Base-by-base conservation (phyloP, 495 filamentous ascomycete species). In the Hypoxylon intermedium region DNA sequence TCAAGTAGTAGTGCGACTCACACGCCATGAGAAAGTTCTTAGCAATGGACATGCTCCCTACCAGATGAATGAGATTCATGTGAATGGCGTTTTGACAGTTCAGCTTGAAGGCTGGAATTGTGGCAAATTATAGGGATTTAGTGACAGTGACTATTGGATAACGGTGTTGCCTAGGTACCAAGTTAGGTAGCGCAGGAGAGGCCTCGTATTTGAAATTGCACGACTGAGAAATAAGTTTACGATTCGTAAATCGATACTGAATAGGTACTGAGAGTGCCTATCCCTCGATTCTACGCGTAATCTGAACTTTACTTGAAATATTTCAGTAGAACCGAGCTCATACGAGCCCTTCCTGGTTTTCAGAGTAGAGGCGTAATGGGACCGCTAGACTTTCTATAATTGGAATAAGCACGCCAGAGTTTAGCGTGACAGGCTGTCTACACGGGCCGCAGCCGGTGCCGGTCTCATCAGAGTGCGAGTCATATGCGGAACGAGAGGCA, bases 381-480 rank as follows among this genome's bases (percentile, higher is more conserved):
- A 6, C 34, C 1, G 15, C 34, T 13, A n/a, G 34, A 5, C 2
- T 13, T 34, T 34, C 34, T 37, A 37, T 37, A 37, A 15, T 13
- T 37, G 34, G 34, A 15, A 37, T 15, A 6, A 37, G 6, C 1
- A 4, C 12, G n/a, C n/a, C 34, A 46, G 23, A 13, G 28, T 13
- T 24, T 51, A 11, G 40, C 11, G 43, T 49, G 20, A 43, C 20
- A 26, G 44, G 19, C 18, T 41, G 21, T 19, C 24, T 19, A 19
- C 19, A 19, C 58, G 58, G 58, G 36, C 37, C 42, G 53, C 37
- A 49, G 37, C 58, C 58, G 58, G 31, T 49, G 50, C 43, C 44
- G 58, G 50, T 6, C 36, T 5, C 15, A 15, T 56, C 42, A 48
- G 20, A 44, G 18, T 41, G 13, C 36, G 3, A 26, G n/a, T 9